Evolutionary conservation across 2,329 filamentous ascomycete genomes (phyloP), one percentile per base, ranked within the genome.

Genomic region (Phaeosphaeria sp.): DNA sequence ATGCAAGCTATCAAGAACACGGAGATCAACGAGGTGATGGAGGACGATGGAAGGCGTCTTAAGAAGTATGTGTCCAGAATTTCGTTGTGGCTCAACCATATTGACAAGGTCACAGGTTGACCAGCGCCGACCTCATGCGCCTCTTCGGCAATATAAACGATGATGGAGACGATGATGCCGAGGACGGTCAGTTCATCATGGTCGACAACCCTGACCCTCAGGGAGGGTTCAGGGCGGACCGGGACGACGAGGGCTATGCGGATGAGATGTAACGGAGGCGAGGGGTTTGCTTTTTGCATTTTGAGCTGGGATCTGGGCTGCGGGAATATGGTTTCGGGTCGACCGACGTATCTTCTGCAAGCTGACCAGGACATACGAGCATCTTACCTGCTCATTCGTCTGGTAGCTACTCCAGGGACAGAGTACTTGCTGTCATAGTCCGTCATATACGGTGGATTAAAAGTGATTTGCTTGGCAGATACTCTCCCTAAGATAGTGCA

Each of bases 1-100:
- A 79, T 91, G 61, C 89, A 92, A 57, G 57, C 79, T 0, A 51
- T 66, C 0, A 92, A 92, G 65, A 64, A 79, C 53, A 39, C 57
- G 17, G 77, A 81, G 61, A 82, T 83, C 55, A 76, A 79, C 33
- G 56, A 63, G 56, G 74, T 84, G 0, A 75, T 77, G 50, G 75
- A 80, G 2, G 79, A 86, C 3, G 72, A 77, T 17, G 67, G 68
- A n/a, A 64, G 59, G 25, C 65, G 53, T 53, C 51, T 67, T 36
- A 59, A 76, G 66, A 71, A 71, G 74, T 69, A 60, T 55, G 62
- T 55, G 20, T 33, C 43, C 4, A 1, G 13, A 2, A 7, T 27
- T 6, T 15, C 7, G 20, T 18, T 45, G 4, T 11, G 3, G 3
- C n/a, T 42, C 24, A 4, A n/a, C n/a, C 0, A 40, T n/a, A 49